phyloP scores from a whole-genome alignment of 73 alveolate genomes.

The Tetrahymena elliotti region DNA sequence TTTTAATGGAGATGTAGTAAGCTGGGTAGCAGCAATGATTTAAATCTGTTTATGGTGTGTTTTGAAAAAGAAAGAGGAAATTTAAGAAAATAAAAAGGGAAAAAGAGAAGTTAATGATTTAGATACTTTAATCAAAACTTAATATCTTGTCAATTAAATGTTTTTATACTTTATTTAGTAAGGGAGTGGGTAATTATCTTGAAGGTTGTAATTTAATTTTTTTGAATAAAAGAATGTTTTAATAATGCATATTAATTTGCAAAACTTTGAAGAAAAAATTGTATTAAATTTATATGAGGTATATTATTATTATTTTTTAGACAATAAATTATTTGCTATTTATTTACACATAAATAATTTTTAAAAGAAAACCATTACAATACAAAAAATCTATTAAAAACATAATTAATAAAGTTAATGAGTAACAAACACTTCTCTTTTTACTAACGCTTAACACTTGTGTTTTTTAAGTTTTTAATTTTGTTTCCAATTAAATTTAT shows the following conservation, averaged over 20 bases:
- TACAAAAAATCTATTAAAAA: too few species aligned
- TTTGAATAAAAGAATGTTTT: too few species aligned
- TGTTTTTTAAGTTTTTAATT: too few species aligned
- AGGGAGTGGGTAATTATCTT: background rate
- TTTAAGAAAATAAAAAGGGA: background rate
- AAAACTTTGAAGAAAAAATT: too few species aligned
- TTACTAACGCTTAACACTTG: background rate
- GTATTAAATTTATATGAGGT: background rate
- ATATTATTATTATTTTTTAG: background rate
- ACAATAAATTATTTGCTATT: too few species aligned
- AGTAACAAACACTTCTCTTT: background rate
- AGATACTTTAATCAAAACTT: too few species aligned
- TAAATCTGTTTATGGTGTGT: background rate
- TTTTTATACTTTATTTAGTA: background rate
- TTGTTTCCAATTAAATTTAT: background rate
- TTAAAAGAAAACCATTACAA: background rate
- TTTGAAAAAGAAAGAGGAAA: background rate
- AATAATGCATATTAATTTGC: background rate
- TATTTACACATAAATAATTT: too few species aligned
- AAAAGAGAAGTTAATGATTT: background rate
- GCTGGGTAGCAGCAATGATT: too few species aligned
- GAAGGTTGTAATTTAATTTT: background rate
- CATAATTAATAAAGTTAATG: too few species aligned
- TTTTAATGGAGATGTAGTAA: background rate
- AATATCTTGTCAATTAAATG: background rate